A percentile compares a stretch with the other conserved stretches of the same genome.
Conservation (phyloP, 805 yeast species). For the Candida incommunis region DNA sequence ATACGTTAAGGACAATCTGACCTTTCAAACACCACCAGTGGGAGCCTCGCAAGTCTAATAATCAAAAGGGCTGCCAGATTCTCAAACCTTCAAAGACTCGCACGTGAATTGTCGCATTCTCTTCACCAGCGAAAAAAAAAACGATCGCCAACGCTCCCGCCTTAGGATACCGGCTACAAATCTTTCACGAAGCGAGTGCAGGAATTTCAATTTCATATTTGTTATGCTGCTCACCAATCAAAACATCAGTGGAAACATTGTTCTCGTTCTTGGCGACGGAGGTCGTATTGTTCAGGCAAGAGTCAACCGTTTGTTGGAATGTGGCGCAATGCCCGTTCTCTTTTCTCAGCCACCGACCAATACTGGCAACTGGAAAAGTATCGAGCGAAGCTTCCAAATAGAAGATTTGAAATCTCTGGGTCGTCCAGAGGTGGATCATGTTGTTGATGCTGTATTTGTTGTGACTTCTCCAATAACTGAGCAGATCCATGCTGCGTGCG, state of each 20-base stretch:
- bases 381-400: constrained; percentile 24
- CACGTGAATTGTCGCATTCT: too few species aligned
- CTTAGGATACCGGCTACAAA: too few species aligned
- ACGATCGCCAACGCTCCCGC: too few species aligned
- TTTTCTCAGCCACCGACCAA: constrained; percentile 12
- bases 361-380: constrained; percentile 6
- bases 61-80: too few species aligned
- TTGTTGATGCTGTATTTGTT: constrained; percentile 71
- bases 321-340: constrained; percentile 45
- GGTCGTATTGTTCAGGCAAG: constrained; percentile 34
- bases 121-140: too few species aligned
- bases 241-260: constrained; percentile 29
- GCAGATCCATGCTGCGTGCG: constrained; percentile 37
- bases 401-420: constrained; percentile 44
- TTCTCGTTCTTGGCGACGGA: constrained; percentile 38
- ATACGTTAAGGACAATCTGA: too few species aligned
- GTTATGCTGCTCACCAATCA: constrained; percentile 9
- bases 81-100: too few species aligned
- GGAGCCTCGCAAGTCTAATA: too few species aligned
- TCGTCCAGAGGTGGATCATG: constrained; percentile 40
- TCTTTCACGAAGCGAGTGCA: too few species aligned
- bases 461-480: constrained; percentile 28
- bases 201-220: too few species aligned
- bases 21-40: too few species aligned
- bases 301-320: constrained; percentile 31